Percentiles rank a stretch among this genome's conserved stretches.
phyloP scores from a whole-genome alignment of 2,329 filamentous ascomycete species.

The Colletotrichum caudatum region DNA sequence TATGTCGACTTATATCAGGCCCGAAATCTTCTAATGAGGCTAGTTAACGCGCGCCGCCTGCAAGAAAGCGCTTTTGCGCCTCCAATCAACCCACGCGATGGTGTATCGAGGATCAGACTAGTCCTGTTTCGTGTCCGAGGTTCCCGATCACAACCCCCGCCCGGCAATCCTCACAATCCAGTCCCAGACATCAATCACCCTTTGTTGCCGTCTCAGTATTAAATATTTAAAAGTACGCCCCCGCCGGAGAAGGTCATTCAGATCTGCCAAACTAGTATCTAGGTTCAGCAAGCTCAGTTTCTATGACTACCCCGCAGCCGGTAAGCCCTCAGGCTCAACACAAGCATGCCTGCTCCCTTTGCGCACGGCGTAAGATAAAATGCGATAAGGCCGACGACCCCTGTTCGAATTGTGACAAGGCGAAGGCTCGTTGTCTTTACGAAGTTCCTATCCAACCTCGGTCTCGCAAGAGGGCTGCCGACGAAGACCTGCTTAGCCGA shows the following conservation, averaged over 20 bases:
- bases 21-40: neutral
- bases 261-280: too few relatives aligned
- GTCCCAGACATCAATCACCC: neutral
- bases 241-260: neutral
- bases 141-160: neutral
- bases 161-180: too few relatives aligned
- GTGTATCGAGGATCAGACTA: neutral
- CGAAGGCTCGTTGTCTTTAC: conserved; percentile 47
- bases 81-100: neutral
- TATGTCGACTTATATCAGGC: neutral
- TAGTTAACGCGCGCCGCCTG: neutral
- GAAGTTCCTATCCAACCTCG: conserved; percentile 41
- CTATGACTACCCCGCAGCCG: neutral
- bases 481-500: conserved; percentile 46
- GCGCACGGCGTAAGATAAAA: conserved; percentile 56
- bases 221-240: neutral
- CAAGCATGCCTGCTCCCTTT: conserved; percentile 50
- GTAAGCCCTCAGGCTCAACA: neutral
- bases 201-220: too few relatives aligned
- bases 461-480: conserved; percentile 47
- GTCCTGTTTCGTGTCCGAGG: neutral
- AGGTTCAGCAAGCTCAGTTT: too few relatives aligned
- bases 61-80: too few relatives aligned
- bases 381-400: conserved; percentile 55
- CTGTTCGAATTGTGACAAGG: conserved; percentile 59